phyloP scores from a whole-genome alignment of 768 basidiomycete species.

The Chalciporus pseudorubinellus region DNA sequence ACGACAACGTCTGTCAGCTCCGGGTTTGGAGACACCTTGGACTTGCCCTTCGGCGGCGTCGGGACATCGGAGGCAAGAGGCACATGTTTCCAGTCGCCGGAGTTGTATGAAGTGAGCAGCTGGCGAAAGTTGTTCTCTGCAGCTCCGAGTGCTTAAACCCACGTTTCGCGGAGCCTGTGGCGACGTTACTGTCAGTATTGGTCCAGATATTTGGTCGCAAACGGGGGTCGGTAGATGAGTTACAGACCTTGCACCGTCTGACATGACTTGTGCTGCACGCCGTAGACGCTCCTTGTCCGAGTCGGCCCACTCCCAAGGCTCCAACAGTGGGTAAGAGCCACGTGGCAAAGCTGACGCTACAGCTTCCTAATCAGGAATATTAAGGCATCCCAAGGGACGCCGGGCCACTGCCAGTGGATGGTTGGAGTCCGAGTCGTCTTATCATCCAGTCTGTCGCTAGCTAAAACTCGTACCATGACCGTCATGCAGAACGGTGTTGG shows the following conservation, averaged over 20 bases:
- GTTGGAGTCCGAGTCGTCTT: background rate
- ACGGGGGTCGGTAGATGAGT: background rate
- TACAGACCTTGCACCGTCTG: constrained; percentile 60
- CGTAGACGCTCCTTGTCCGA: background rate
- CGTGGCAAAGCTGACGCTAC: background rate
- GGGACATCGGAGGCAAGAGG: constrained; percentile 42
- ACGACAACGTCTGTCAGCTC: constrained; percentile 73
- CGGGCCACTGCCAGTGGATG: too few relatives aligned
- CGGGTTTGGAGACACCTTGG: constrained; percentile 47
- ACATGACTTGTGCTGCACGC: constrained; percentile 32
- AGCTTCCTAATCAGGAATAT: background rate
- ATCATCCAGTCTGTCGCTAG: too few relatives aligned
- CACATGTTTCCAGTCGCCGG: constrained; percentile 81
- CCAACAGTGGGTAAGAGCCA: background rate
- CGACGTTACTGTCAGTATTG: background rate
- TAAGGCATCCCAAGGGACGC: too few relatives aligned
- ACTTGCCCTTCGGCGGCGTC: constrained; percentile 60
- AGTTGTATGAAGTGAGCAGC: constrained; percentile 66
- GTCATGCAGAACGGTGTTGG: background rate
- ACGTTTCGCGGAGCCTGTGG: constrained; percentile 75
- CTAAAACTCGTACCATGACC: constrained; percentile 10
- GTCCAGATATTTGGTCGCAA: background rate
- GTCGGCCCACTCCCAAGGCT: background rate
- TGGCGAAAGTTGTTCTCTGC: constrained; percentile 79
- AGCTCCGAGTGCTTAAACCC: constrained; percentile 70